Percentiles rank a stretch among this genome's conserved stretches.
Conservation (phyloP, 1,284 basidiomycete species). For the Vanrija sp. region DNA sequence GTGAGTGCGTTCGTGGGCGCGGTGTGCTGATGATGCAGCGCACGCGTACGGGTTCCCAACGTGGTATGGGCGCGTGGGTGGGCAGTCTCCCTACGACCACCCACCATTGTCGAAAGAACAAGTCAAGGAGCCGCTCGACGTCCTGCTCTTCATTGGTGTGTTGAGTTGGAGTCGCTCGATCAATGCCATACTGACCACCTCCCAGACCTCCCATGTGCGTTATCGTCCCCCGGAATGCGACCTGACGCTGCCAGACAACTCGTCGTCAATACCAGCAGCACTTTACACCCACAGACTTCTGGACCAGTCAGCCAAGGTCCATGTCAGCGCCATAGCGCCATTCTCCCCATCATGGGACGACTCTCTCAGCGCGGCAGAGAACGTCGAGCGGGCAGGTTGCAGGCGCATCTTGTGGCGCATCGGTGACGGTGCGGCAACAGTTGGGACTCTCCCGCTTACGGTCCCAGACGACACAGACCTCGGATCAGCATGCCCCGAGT, state of each 20-base stretch:
- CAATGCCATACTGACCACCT: neutral
- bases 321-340: neutral
- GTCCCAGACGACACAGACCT: neutral
- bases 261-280: neutral
- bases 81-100: neutral
- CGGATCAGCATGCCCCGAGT: neutral
- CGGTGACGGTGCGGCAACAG: neutral
- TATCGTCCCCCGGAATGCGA: neutral
- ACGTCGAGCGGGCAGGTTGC: neutral
- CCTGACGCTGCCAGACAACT: neutral
- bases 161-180: too few species aligned
- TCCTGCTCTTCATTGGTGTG: slow-evolving; percentile 6
- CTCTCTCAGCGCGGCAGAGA: neutral
- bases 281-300: neutral
- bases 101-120: neutral
- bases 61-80: neutral
- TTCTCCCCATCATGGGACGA: neutral
- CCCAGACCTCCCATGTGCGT: neutral
- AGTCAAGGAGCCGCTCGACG: neutral
- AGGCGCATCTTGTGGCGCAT: neutral
- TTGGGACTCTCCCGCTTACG: neutral
- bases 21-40: neutral
- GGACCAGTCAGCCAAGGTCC: too few species aligned
- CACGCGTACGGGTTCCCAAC: slow-evolving; percentile 2
- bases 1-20: neutral